Evolutionary conservation across 208 protist species (phyloP).

Genomic region (Trypanosoma brucei): DNA sequence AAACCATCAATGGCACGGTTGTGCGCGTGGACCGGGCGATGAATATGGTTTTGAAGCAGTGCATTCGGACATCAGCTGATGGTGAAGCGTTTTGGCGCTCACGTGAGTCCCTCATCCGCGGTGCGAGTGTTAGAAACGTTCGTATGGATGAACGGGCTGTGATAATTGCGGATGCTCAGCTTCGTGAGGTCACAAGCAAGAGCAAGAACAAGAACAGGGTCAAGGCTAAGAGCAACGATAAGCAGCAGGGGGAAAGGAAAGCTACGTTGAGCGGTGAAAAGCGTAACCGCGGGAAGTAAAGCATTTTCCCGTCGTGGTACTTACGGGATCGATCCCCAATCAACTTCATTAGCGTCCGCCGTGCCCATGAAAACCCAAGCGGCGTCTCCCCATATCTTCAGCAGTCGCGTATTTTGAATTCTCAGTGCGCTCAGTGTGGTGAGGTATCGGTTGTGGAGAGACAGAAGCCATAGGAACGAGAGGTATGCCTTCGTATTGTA

Average conservation of each 20-base stretch:
- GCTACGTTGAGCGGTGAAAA: constrained; percentile 8
- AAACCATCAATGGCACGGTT: constrained; percentile 79
- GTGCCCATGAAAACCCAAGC: background rate
- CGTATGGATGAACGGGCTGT: constrained; percentile 72
- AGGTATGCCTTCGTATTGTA: too few species aligned
- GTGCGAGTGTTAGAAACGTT: constrained; percentile 68
- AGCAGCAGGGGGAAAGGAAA: constrained; percentile 12
- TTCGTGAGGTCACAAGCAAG: background rate
- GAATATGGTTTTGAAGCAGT: constrained; percentile 82
- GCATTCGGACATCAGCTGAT: constrained; percentile 51
- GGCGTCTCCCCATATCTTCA: too few species aligned
- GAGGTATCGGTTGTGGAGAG: too few species aligned
- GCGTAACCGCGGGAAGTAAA: constrained; percentile 9
- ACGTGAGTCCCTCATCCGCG: constrained; percentile 67
- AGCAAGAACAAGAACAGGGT: too few species aligned
- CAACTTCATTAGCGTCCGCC: background rate
- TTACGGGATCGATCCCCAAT: background rate
- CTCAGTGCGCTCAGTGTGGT: too few species aligned
- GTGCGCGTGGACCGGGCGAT: constrained; percentile 74
- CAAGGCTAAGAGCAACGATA: constrained; percentile 5
- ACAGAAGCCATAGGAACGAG: too few species aligned
- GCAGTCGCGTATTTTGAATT: too few species aligned
- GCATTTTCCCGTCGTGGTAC: background rate
- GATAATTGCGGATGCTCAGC: constrained; percentile 4
- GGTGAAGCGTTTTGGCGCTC: constrained; percentile 69